phyloP scores from a whole-genome alignment of 2,329 filamentous ascomycete genomes.

The Fusarium nanum region DNA sequence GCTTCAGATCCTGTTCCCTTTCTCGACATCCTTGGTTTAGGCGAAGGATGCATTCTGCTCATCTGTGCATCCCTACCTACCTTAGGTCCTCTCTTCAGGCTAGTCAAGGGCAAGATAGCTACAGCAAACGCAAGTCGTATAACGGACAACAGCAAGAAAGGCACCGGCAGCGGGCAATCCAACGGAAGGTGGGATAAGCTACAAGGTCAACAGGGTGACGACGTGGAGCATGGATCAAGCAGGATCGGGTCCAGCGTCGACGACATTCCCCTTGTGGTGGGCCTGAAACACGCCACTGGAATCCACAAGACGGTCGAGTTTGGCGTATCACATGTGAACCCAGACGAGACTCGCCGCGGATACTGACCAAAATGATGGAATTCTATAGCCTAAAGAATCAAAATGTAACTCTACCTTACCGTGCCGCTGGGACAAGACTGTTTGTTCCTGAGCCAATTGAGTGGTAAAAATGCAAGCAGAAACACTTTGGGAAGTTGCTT shows the following conservation, averaged over 20 bases:
- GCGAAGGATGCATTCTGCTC: constrained; percentile 43
- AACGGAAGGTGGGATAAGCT: constrained; percentile 33
- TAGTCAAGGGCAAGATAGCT: constrained; percentile 30
- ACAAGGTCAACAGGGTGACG: constrained; percentile 29
- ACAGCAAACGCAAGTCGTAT: constrained; percentile 16
- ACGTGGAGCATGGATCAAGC: constrained; percentile 35
- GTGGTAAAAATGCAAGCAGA: not conserved
- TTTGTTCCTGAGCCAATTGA: constrained; percentile 3
- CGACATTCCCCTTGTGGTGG: constrained; percentile 43
- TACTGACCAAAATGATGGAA: not conserved
- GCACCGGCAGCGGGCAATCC: not conserved
- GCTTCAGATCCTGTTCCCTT: constrained; percentile 31
- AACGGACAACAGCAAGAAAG: constrained; percentile 2
- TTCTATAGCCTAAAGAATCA: not conserved
- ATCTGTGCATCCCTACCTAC: constrained; percentile 44
- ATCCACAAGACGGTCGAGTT: constrained; percentile 30
- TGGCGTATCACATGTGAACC: constrained; percentile 3
- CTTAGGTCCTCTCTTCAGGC: constrained; percentile 40
- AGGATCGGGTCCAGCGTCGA: constrained; percentile 42
- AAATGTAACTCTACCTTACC: not conserved
- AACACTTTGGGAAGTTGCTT: not conserved
- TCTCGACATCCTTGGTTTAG: constrained; percentile 44
- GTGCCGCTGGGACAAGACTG: not conserved
- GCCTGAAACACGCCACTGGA: not conserved
- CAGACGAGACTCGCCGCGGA: not conserved